These are phyloP conservation scores for Mycena rebaudengoi DNA, from an alignment of 768 basidiomycete species.

Conservation along the genomic window DNA sequence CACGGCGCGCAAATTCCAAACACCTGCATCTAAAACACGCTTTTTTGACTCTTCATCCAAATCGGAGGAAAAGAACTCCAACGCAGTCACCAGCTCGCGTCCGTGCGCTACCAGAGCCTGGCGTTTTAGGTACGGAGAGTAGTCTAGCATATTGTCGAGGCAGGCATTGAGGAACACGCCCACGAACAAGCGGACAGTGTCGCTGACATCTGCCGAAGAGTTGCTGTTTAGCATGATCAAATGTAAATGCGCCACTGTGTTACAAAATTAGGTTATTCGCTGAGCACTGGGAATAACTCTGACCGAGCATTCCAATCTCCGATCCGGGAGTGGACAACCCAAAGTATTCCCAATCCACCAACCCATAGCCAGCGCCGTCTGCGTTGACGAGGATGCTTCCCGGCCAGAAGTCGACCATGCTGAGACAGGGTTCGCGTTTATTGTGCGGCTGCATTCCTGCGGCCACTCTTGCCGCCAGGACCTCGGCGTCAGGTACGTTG, in stretches of 20 bases:
- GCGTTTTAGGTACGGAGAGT: slow-evolving; percentile 29
- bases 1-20: slow-evolving; percentile 32
- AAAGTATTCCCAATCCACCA: slow-evolving; percentile 47
- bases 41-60: slow-evolving; percentile 28
- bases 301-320: slow-evolving; percentile 45
- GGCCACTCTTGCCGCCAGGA: slow-evolving; percentile 19
- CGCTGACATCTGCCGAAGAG: slow-evolving; percentile 11
- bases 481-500: slow-evolving; percentile 23
- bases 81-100: slow-evolving; percentile 38
- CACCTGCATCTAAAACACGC: slow-evolving; percentile 27
- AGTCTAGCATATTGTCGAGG: background rate
- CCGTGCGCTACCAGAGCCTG: slow-evolving; percentile 36
- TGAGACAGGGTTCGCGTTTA: slow-evolving; percentile 30
- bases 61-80: slow-evolving; percentile 30
- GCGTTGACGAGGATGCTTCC: slow-evolving; percentile 38
- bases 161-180: slow-evolving; percentile 28
- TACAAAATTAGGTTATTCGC: background rate
- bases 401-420: slow-evolving; percentile 45
- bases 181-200: slow-evolving; percentile 29
- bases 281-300: slow-evolving; percentile 10
- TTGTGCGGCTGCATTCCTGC: slow-evolving; percentile 14
- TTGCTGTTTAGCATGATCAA: slow-evolving; percentile 28
- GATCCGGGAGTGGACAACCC: slow-evolving; percentile 37
- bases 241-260: slow-evolving; percentile 42
- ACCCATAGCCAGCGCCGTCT: slow-evolving; percentile 29